Base-by-base conservation (phyloP, 108 stramenopile genomes). In the Nannochloropsis granulata region DNA sequence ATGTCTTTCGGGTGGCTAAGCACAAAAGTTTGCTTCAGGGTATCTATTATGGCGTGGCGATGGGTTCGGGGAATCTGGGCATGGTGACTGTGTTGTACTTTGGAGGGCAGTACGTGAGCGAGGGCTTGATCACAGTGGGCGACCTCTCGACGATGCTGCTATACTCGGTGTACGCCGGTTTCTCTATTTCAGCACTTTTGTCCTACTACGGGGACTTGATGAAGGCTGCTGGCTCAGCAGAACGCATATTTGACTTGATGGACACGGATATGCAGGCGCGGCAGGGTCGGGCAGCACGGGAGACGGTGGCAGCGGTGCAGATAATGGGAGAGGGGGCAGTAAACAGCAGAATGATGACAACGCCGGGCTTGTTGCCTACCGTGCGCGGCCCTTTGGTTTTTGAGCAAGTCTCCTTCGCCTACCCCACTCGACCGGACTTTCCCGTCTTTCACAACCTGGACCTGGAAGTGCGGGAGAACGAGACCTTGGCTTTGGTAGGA, bases 401-500 rank as follows among this genome's bases (percentile, higher is more conserved):
- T 14, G 23, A 23, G 44, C 12, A 45, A n/a, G 44, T 82, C 23
- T 24, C 43, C 21, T 44, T 13, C 23, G 12, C 82, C 23, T 44
- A 16, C 7, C 14, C 24, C 2, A 82, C 82, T 82, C 44, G 44
- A 5, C 12, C 44, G n/a, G 23, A 23, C 43, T 13, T 21, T 56
- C 88, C 43, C 43, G 93, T 95, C 19, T 85, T 99, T 21, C 81
- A 90, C 12, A 86, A 92, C 87, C 84, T 97, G 23, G 91, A 93
- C 14, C 83, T 99, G 21, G 45, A 82, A 25, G 85, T 98, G 16
- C 80, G 87, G 43, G 85, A 94, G 13, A 96, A 96, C 24, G 87
- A 94, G 43, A 93, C 95, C 79, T 90, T 96, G 24, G 97, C 95
- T 1, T 80, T 99, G 25, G 93, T 95, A 7, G 98, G 98, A 14